phyloP scores from a whole-genome alignment of 768 basidiomycete genomes.

The Termitomyces sp. region DNA sequence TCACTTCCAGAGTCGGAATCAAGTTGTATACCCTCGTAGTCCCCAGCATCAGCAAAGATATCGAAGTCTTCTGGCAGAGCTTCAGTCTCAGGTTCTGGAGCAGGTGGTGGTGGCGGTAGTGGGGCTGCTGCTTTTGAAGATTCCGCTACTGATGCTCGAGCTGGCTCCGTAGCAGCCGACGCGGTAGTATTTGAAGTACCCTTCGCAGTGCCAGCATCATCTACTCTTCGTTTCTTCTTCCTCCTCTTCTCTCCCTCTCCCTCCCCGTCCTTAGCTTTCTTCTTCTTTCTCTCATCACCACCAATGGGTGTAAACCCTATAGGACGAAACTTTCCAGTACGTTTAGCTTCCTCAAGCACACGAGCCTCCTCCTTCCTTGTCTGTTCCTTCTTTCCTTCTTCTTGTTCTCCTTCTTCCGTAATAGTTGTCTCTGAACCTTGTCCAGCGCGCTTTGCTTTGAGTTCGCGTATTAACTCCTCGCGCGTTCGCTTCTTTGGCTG shows the following conservation, averaged over 20 bases:
- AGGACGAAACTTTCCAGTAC: conserved; percentile 52
- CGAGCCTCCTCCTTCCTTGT: conserved; percentile 30
- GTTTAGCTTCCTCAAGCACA: conserved; percentile 43
- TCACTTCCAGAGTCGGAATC: conserved; percentile 55
- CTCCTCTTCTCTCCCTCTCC: conserved; percentile 40
- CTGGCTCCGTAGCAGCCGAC: background rate
- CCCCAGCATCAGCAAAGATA: conserved; percentile 85
- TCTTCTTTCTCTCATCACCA: conserved; percentile 48
- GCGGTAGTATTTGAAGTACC: conserved; percentile 13
- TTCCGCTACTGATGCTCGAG: background rate
- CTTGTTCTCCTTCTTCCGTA: conserved; percentile 16
- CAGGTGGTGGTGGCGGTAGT: conserved; percentile 1
- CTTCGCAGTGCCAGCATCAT: conserved; percentile 9
- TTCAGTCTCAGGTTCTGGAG: conserved; percentile 33
- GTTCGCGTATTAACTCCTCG: conserved; percentile 70
- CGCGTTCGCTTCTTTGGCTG: conserved; percentile 67
- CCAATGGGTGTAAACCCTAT: conserved; percentile 71
- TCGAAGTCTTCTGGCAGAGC: conserved; percentile 65
- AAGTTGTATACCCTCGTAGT: conserved; percentile 70
- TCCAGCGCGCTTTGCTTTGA: conserved; percentile 63
- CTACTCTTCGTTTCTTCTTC: conserved; percentile 53
- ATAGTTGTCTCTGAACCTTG: background rate
- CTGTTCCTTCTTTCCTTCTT: conserved; percentile 22
- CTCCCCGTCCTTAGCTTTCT: conserved; percentile 38
- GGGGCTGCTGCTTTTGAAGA: conserved; percentile 1